Conservation (phyloP, 257 asterid genomes). For the Solanum microdontum region DNA sequence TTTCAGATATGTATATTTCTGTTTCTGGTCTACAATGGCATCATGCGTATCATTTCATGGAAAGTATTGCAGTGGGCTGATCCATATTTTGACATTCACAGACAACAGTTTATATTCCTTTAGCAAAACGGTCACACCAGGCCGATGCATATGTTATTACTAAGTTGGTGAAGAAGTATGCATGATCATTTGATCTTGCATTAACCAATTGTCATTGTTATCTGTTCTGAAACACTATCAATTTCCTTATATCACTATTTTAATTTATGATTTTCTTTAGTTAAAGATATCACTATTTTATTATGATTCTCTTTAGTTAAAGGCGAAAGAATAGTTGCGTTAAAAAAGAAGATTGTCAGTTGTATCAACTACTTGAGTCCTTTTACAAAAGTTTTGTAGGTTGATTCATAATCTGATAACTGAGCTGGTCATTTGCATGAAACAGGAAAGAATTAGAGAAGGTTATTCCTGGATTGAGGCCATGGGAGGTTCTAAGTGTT, state of each 20-base stretch:
- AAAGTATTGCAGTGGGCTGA: background rate
- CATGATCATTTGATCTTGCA: background rate
- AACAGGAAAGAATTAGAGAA: constrained; percentile 50
- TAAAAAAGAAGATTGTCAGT: background rate
- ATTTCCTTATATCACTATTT: background rate
- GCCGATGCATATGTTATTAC: background rate
- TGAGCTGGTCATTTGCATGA: constrained; percentile 24
- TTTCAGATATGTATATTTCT: background rate
- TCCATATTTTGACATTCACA: background rate
- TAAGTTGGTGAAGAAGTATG: background rate
- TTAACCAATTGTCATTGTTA: background rate
- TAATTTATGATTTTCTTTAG: background rate
- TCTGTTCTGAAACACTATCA: background rate
- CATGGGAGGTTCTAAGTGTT: constrained; percentile 93
- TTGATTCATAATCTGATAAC: background rate
- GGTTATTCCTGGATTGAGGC: constrained; percentile 84
- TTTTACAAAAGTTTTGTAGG: background rate
- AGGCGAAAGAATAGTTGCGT: background rate
- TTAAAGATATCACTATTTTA: background rate
- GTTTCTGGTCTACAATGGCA: background rate
- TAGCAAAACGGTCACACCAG: background rate
- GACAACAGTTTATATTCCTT: background rate
- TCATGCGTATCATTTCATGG: background rate
- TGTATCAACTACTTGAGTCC: background rate
- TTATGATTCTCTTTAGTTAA: background rate